phyloP scores from a whole-genome alignment of 441 rosid genomes.

The Gossypium aridum region DNA sequence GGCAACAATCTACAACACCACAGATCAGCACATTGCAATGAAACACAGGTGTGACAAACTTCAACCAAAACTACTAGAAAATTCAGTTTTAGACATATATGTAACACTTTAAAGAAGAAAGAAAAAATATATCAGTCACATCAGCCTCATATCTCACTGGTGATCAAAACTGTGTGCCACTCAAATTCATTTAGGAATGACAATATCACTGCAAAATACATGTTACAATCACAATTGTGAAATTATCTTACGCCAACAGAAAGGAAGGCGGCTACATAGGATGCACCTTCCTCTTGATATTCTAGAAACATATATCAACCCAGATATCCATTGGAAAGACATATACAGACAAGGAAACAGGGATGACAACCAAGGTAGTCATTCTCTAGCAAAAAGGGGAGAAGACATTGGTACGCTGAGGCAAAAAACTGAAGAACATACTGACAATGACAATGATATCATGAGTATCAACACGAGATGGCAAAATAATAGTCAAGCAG shows the following conservation, averaged over 20 bases:
- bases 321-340: not conserved
- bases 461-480: not conserved
- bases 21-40: not conserved
- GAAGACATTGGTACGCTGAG: not conserved
- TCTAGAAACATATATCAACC: not conserved
- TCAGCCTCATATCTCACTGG: not conserved
- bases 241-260: not conserved
- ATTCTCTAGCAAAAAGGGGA: not conserved
- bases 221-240: not conserved
- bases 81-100: not conserved
- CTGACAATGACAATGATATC: not conserved
- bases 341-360: not conserved
- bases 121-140: not conserved
- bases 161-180: not conserved
- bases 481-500: not conserved
- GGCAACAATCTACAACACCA: constrained; percentile 66
- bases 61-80: not conserved
- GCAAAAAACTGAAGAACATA: not conserved
- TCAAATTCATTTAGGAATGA: not conserved
- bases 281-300: not conserved
- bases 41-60: not conserved
- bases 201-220: not conserved
- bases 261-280: not conserved
- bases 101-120: not conserved
- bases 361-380: not conserved